A percentile compares a stretch with the other conserved stretches of the same genome.
These are phyloP conservation scores for Hyaloperonospora arabidopsidis DNA, from an alignment of 352 stramenopile genomes.

Conservation along the genomic window DNA sequence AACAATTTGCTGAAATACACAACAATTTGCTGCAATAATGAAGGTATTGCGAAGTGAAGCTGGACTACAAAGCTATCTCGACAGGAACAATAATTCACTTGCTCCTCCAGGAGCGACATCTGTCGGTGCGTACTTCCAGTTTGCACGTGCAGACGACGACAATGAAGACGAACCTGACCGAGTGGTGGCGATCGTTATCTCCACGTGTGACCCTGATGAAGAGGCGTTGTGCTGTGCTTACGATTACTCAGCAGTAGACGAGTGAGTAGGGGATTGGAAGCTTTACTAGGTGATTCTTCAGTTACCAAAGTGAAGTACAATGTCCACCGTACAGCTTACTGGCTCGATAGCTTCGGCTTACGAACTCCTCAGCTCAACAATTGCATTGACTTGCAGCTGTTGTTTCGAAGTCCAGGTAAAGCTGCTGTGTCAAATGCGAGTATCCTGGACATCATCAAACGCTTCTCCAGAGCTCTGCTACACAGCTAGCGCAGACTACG, in stretches of 20 bases:
- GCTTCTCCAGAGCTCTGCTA: neutral
- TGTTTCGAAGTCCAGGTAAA: slow-evolving; percentile 21
- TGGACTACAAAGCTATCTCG: slow-evolving; percentile 14
- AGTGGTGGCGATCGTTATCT: slow-evolving; percentile 13
- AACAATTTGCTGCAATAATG: neutral
- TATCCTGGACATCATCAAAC: slow-evolving; percentile 14
- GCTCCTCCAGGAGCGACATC: neutral
- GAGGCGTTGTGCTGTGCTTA: slow-evolving; percentile 13
- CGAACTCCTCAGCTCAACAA: slow-evolving; percentile 10
- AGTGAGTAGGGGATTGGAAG: slow-evolving; percentile 9
- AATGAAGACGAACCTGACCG: slow-evolving; percentile 3
- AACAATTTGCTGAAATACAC: neutral
- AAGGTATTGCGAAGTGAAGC: slow-evolving; percentile 11
- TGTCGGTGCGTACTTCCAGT: slow-evolving; percentile 20
- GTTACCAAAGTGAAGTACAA: slow-evolving; percentile 22
- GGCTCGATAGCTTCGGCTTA: slow-evolving; percentile 12
- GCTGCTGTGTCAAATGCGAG: slow-evolving; percentile 2
- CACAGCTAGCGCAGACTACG: slow-evolving; percentile 5
- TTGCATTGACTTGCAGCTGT: slow-evolving; percentile 27
- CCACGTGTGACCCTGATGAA: slow-evolving; percentile 3
- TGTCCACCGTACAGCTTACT: slow-evolving; percentile 17
- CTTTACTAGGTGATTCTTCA: slow-evolving; percentile 10
- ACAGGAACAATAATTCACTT: slow-evolving; percentile 11
- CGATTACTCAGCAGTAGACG: slow-evolving; percentile 7
- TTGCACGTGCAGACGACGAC: slow-evolving; percentile 1